These are phyloP conservation scores for Apiotrichum veenhuisii DNA, from an alignment of 1,284 basidiomycete species.

Conservation along the genomic window DNA sequence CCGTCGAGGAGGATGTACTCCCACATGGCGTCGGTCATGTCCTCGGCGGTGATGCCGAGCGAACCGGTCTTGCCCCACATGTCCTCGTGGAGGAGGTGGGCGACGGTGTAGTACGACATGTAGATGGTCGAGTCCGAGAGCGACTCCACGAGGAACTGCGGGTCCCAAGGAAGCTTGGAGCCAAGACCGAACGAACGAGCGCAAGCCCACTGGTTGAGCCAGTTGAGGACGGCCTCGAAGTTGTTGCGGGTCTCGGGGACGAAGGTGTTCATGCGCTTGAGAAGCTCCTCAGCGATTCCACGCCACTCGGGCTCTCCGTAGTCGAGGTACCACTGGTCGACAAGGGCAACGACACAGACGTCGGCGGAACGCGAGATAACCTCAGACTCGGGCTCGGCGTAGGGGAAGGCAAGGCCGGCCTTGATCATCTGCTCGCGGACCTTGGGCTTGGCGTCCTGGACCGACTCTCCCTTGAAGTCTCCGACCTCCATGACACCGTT, in stretches of 20 bases:
- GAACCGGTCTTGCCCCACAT: conserved; percentile 79
- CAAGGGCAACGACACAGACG: conserved; percentile 95
- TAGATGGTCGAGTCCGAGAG: conserved; percentile 98
- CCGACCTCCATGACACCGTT: conserved; percentile 85
- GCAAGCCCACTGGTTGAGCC: conserved; percentile 99
- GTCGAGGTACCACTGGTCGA: conserved; percentile 99
- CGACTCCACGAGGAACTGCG: conserved; percentile 92
- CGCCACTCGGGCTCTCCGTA: conserved; percentile 92
- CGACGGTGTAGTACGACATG: conserved; percentile 97
- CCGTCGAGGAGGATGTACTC: conserved; percentile 84
- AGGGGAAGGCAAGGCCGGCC: conserved; percentile 73
- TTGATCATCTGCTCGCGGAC: conserved; percentile 82
- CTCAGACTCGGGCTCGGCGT: conserved; percentile 92
- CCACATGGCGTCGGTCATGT: conserved; percentile 98
- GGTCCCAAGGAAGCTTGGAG: conserved; percentile 95
- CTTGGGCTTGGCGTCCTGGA: conserved; percentile 86
- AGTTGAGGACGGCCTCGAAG: conserved; percentile 87
- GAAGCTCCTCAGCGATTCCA: conserved; percentile 73
- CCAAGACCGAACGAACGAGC: conserved; percentile 95
- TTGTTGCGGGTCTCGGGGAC: conserved; percentile 81
- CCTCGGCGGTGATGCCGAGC: conserved; percentile 77
- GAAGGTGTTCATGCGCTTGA: conserved; percentile 87
- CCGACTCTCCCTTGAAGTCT: conserved; percentile 78
- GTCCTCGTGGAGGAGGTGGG: conserved; percentile 76
- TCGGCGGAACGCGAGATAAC: conserved; percentile 86